These are phyloP conservation scores for Tuber brumale DNA, from an alignment of 495 filamentous ascomycete species.

Conservation along the genomic window DNA sequence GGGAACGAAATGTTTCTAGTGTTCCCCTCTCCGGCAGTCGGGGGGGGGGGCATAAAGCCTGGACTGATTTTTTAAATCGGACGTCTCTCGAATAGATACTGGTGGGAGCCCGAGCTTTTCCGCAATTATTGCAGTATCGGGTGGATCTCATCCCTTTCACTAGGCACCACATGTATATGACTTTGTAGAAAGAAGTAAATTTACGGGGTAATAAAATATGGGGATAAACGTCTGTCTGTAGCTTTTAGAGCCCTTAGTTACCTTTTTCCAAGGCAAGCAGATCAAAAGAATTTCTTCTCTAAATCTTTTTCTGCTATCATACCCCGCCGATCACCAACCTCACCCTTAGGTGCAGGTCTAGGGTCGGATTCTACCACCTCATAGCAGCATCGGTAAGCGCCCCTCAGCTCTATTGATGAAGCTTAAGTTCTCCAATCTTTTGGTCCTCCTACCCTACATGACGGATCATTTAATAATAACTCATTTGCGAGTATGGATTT, in stretches of 20 bases:
- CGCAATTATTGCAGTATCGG: no score
- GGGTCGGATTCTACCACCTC: not conserved
- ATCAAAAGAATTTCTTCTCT: no score
- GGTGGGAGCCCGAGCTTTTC: not conserved
- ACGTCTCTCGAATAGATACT: not conserved
- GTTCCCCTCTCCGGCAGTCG: not conserved
- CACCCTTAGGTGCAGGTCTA: not conserved
- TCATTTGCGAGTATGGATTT: no score
- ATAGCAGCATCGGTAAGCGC: not conserved
- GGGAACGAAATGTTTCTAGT: not conserved
- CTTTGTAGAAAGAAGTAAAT: not conserved
- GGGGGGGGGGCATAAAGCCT: not conserved
- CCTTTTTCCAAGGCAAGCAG: no score
- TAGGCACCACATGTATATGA: no score
- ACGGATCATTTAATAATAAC: no score
- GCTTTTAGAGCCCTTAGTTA: no score
- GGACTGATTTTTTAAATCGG: not conserved
- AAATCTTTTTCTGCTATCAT: no score
- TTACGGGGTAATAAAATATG: no score
- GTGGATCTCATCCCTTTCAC: not conserved
- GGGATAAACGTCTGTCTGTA: no score
- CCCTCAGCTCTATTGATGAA: not conserved
- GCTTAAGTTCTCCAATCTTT: not conserved
- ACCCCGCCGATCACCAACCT: no score
- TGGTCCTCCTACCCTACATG: no score